Conservation (phyloP, 352 stramenopile species). For the Blastocystis sp. region DNA sequence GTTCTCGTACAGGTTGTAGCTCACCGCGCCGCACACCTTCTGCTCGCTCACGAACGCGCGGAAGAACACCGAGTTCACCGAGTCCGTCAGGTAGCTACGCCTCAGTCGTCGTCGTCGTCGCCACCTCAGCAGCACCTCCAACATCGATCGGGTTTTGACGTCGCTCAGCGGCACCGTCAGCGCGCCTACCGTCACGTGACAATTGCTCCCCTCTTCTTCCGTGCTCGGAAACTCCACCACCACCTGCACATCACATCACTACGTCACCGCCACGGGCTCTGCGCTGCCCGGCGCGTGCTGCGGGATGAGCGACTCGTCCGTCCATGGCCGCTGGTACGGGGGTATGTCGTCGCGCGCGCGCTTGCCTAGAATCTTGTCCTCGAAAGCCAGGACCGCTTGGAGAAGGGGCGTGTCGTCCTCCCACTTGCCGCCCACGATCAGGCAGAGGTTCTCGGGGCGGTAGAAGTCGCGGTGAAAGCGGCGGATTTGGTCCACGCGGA, state of each 20-base stretch:
- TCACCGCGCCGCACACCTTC: conserved; percentile 21
- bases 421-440: conserved; percentile 71
- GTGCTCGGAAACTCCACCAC: conserved; percentile 21
- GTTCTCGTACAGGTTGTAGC: conserved; percentile 44
- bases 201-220: background rate
- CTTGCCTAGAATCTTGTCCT: background rate
- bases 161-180: conserved; percentile 11
- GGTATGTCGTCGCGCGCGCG: background rate
- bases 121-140: conserved; percentile 25
- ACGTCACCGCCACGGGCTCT: background rate
- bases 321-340: conserved; percentile 30
- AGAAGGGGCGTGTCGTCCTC: background rate
- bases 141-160: background rate
- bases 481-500: conserved; percentile 72
- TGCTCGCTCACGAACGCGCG: conserved; percentile 13
- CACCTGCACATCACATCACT: background rate
- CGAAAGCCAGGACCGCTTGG: background rate
- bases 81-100: conserved; percentile 58
- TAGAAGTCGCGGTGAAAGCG: conserved; percentile 75
- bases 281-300: background rate
- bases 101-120: background rate
- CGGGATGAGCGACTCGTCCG: background rate
- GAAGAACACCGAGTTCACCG: conserved; percentile 14
- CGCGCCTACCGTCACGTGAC: conserved; percentile 4
- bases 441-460: conserved; percentile 73